Conservation (phyloP, 2,329 filamentous ascomycete species). For the Arthrobotrys sphaeroides region DNA sequence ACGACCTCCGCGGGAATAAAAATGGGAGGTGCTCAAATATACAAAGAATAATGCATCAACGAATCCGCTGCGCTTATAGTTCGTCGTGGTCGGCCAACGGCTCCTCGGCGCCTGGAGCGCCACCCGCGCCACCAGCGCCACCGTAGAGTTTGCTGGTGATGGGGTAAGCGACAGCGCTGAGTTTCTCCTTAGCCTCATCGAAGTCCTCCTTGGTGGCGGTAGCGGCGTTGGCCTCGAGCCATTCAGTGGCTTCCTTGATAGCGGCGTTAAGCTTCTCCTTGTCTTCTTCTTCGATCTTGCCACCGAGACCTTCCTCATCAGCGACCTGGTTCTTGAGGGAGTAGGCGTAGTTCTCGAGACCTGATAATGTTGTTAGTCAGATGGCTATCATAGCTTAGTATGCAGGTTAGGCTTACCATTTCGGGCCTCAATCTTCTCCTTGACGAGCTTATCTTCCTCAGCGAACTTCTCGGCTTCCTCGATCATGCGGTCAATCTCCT, state of each 20-base stretch:
- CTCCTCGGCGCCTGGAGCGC: slow-evolving; percentile 69
- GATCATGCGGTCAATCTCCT: slow-evolving; percentile 99
- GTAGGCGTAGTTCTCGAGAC: slow-evolving; percentile 99
- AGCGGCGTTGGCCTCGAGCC: slow-evolving; percentile 93
- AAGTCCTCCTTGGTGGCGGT: slow-evolving; percentile 85
- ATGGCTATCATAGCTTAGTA: background rate
- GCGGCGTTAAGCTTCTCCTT: slow-evolving; percentile 96
- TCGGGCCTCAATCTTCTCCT: slow-evolving; percentile 94
- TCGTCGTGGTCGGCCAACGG: slow-evolving; percentile 77
- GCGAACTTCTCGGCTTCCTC: slow-evolving; percentile 98
- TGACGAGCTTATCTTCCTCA: slow-evolving; percentile 98
- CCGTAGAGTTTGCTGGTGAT: slow-evolving; percentile 98
- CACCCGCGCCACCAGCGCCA: slow-evolving; percentile 71
- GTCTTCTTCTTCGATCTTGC: slow-evolving; percentile 98
- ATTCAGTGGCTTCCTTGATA: slow-evolving; percentile 95
- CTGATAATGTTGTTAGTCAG: slow-evolving; percentile 35
- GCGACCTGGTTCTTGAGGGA: slow-evolving; percentile 99
- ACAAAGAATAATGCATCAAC: slow-evolving; percentile 42
- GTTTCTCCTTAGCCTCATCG: slow-evolving; percentile 99
- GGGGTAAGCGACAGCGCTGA: slow-evolving; percentile 94
- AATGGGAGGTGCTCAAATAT: slow-evolving; percentile 25
- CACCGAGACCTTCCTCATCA: slow-evolving; percentile 93
- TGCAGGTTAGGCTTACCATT: slow-evolving; percentile 66
- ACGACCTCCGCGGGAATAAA: slow-evolving; percentile 2
- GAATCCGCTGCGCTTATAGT: slow-evolving; percentile 68